Base-by-base conservation (phyloP, 1,284 basidiomycete species). In the Trametes versicolor region DNA sequence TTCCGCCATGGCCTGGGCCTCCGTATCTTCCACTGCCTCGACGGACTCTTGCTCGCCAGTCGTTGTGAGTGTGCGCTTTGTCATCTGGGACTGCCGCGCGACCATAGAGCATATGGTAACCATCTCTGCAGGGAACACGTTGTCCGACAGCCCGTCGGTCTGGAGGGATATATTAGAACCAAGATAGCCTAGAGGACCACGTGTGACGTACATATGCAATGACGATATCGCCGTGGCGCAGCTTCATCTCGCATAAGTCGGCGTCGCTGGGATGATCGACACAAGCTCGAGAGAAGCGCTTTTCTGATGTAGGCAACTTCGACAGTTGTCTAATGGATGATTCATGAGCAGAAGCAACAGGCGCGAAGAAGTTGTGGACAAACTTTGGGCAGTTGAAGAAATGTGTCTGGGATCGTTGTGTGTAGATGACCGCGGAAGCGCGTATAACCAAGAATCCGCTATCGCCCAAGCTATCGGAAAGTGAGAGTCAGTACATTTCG, bases 131-230 rank as follows among this genome's bases (percentile, higher is more conserved):
- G 88, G 83, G 71, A 91, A 94, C 27, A 96, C 92, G 72, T 97
- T 97, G 75, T 97, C 95, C 39, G 91, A 89, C 52, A 96, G 80
- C 1, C 95, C 95, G 72, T 97, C 95, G 23, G 95, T 96, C 87
- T 94, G n/a, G 79, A 50, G 50, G 54, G n/a, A 45, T 43, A 29
- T 34, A 12, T 56, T 25, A 49, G 48, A 10, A 43, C 9, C 10
- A 15, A 13, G 15, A 21, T 15, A 36, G 37, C 21, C 49, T 21
- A 9, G 12, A 23, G 47, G 19, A 54, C 32, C 25, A 32, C 25
- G 9, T n/a, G 37, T 17, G 25, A 79, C 88, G 50, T 70, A 92
- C 92, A 75, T 89, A 93, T 73, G 84, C 82, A 58, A 94, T 81
- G 60, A 94, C 79, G 36, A 93, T 83, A 72, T 94, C 92, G 0